Conservation (phyloP, 2,329 filamentous ascomycete species). For the Fusarium sp. region DNA sequence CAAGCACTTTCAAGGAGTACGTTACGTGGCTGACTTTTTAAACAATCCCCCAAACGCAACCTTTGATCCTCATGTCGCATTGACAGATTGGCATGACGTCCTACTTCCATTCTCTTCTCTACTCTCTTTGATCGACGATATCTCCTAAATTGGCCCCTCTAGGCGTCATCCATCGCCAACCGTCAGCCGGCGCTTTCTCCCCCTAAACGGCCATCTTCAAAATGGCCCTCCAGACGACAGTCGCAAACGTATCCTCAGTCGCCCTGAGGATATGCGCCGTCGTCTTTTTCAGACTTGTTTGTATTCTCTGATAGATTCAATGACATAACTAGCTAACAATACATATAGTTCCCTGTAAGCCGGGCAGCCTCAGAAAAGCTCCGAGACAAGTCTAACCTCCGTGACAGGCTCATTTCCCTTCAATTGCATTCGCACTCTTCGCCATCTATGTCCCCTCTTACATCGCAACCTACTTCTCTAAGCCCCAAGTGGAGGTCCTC, state of each 20-base stretch:
- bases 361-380: neutral
- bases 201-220: conserved; percentile 24
- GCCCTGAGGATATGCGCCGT: conserved; percentile 53
- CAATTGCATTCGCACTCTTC: conserved; percentile 71
- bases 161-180: conserved; percentile 8
- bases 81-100: conserved; percentile 25
- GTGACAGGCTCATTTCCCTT: conserved; percentile 57
- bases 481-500: conserved; percentile 68
- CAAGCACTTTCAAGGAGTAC: conserved; percentile 23
- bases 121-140: conserved; percentile 36
- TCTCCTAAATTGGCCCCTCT: neutral
- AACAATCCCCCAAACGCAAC: conserved; percentile 6
- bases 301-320: conserved; percentile 24
- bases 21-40: conserved; percentile 30
- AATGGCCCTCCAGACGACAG: conserved; percentile 49
- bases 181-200: conserved; percentile 19
- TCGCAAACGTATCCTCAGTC: conserved; percentile 52
- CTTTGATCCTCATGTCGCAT: conserved; percentile 23
- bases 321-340: conserved; percentile 23
- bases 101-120: conserved; percentile 27
- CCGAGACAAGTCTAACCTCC: conserved; percentile 28
- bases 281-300: conserved; percentile 54
- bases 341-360: conserved; percentile 53
- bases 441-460: conserved; percentile 76
- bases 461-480: conserved; percentile 67